Percentiles rank a stretch among this genome's conserved stretches.
phyloP scores from a whole-genome alignment of 768 basidiomycete species.

The Xerocomellus dryophilus region DNA sequence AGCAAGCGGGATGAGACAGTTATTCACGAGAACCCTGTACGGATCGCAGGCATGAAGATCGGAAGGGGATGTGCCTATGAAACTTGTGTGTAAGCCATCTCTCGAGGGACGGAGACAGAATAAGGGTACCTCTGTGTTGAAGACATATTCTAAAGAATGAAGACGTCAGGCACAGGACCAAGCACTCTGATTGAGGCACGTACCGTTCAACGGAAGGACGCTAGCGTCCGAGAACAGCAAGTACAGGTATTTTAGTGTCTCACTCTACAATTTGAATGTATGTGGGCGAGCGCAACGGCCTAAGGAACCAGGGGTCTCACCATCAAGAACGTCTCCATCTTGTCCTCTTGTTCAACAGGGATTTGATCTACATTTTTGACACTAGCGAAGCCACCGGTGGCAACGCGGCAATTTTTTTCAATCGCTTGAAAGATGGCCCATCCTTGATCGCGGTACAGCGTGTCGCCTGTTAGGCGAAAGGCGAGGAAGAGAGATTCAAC shows the following conservation, averaged over 20 bases:
- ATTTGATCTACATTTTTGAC: constrained; percentile 82
- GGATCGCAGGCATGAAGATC: constrained; percentile 55
- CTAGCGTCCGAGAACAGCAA: constrained; percentile 74
- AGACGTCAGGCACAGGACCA: constrained; percentile 7
- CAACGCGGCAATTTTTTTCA: constrained; percentile 72
- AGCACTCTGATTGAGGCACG: constrained; percentile 30
- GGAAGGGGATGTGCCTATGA: constrained; percentile 68
- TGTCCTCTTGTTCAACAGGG: constrained; percentile 68
- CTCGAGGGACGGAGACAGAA: not conserved
- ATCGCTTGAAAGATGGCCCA: constrained; percentile 92
- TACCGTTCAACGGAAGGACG: constrained; percentile 72
- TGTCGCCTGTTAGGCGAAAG: constrained; percentile 84
- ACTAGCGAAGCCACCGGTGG: constrained; percentile 80
- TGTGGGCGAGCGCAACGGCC: not conserved
- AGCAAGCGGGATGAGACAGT: not conserved
- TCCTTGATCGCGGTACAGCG: constrained; percentile 74
- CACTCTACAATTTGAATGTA: constrained; percentile 49
- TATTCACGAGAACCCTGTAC: constrained; percentile 45
- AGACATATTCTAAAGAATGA: constrained; percentile 63
- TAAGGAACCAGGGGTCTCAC: constrained; percentile 39
- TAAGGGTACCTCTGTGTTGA: constrained; percentile 80
- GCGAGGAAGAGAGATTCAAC: constrained; percentile 92
- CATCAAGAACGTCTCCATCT: constrained; percentile 96
- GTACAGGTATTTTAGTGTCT: constrained; percentile 90
- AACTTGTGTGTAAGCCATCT: not conserved